Evolutionary conservation across 345 rosid genomes (phyloP), one percentile per base, ranked within the genome.

Genomic region (Bruguiera gymnorhiza): DNA sequence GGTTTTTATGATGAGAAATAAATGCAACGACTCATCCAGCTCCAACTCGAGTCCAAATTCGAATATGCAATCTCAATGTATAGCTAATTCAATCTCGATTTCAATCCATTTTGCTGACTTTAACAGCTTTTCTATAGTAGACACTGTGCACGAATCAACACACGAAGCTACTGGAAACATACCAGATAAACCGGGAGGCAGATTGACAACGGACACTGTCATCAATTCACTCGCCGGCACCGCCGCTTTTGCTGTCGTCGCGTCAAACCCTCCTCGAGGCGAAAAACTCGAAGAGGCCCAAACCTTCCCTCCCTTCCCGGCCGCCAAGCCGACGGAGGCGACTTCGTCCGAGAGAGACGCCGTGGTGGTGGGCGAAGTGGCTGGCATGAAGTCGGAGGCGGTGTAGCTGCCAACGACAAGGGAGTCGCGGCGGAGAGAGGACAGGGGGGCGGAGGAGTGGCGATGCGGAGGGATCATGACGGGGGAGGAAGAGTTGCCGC

Each of bases 391-490:
- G 4, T 79, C 66, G 3, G 73, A 62, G 64, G 68, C 64, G 60
- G 57, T 60, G 61, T 59, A 67, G 63, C 76, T 62, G 39, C 70
- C 61, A 23, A 67, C 57, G 34, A 39, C 53, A n/a, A 16, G 9
- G 18, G 75, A 37, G 69, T 63, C 65, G 34, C 68, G 60, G n/a
- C 66, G 86, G 39, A 74, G 69, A 68, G 78, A 71, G 30, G 75
- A 70, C 67, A 82, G 63, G 15, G 78, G 70, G 26, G 85, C 85
- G 66, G 95, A 80, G 63, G 73, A 68, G 80, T 82, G 91, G 74
- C 86, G 94, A 7, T 94, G 91, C n/a, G 96, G 98, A 58, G 89
- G 97, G 75, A 91, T 91, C 88, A 89, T 89, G 71, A 93, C 96
- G 0, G 97, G 92, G 52, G 94, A 90, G 73, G 88, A 81, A 30